Base-by-base conservation (phyloP, 2,329 filamentous ascomycete species). In the Aulographum hederae region DNA sequence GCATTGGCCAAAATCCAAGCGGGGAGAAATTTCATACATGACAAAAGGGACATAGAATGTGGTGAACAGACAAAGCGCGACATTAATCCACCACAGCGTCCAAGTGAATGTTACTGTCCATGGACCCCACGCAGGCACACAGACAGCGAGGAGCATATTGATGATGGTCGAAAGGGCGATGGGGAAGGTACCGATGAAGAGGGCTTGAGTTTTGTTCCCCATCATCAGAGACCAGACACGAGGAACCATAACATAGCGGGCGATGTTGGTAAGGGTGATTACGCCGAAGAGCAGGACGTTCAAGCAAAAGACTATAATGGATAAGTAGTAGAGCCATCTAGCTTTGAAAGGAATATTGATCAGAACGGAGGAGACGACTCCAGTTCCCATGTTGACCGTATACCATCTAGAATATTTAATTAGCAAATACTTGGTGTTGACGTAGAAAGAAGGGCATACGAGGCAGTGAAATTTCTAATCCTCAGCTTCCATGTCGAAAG, bases 91-190 rank as follows among this genome's bases (percentile, higher is more conserved):
- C 63, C 63, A 67, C 25, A 61, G 44, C 2, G 50, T 51, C 59
- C 60, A 66, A 1, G 54, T 60, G 19, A 63, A 39, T 1, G 45
- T 52, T 1, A 46, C 52, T n/a, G 65, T 54, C 60, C 68, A 67
- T 11, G 56, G 41, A 1, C 69, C 72, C 73, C 69, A 78, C n/a
- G 52, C 54, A 0, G 63, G 64, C 5, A 64, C 56, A 46, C 72
- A 76, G 20, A 69, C 57, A 19, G 69, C 58, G 10, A 71, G 58
- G 46, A 70, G 66, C 62, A 73, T 71, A 38, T 73, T 70, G 37
- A 78, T 65, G 27, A 79, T 68, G 2, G 73, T 78, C 0, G 71
- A 67, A 35, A 79, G 63, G 0, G 63, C 73, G 69, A 79, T 78
- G 0, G 73, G 73, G 19, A 77, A 63, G 0, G 70, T 74, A 0